Percentiles rank a stretch among this genome's conserved stretches.
Conservation (phyloP, 352 stramenopile genomes). For the Phytophthora ramorum region DNA sequence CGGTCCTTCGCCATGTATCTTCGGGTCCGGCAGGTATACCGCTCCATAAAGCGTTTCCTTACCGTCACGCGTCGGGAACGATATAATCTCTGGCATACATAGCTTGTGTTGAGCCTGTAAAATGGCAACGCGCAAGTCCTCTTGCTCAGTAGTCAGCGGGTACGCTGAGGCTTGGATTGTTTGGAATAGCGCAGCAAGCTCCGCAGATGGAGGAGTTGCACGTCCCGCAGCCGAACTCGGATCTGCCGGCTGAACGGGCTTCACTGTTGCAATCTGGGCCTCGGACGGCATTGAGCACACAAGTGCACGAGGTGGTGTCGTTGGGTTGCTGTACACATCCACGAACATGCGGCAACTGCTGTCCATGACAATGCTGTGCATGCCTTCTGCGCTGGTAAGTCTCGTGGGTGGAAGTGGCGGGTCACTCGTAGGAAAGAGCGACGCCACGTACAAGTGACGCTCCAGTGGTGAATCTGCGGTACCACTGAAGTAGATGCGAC, state of each 20-base stretch:
- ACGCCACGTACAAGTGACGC: constrained; percentile 91
- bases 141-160: constrained; percentile 58
- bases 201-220: constrained; percentile 6
- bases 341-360: constrained; percentile 79
- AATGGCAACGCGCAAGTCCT: constrained; percentile 64
- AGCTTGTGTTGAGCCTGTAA: constrained; percentile 62
- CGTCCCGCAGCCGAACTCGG: constrained; percentile 11
- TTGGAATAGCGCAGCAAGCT: constrained; percentile 44
- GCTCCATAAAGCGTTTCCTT: constrained; percentile 90
- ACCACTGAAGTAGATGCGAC: constrained; percentile 90
- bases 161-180: constrained; percentile 52
- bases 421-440: constrained; percentile 50
- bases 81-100: constrained; percentile 68
- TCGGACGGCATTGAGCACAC: constrained; percentile 64
- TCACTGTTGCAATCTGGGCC: constrained; percentile 38
- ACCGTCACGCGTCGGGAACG: constrained; percentile 86
- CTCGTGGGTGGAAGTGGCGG: constrained; percentile 60
- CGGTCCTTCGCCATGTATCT: constrained; percentile 88
- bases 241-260: constrained; percentile 22
- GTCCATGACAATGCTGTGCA: constrained; percentile 94
- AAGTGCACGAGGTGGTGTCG: constrained; percentile 64
- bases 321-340: constrained; percentile 85
- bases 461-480: constrained; percentile 91
- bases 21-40: constrained; percentile 92
- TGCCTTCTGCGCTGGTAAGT: constrained; percentile 82